These are phyloP conservation scores for Cadophora sp. DNA, from an alignment of 2,329 filamentous ascomycete genomes.

Conservation along the genomic window DNA sequence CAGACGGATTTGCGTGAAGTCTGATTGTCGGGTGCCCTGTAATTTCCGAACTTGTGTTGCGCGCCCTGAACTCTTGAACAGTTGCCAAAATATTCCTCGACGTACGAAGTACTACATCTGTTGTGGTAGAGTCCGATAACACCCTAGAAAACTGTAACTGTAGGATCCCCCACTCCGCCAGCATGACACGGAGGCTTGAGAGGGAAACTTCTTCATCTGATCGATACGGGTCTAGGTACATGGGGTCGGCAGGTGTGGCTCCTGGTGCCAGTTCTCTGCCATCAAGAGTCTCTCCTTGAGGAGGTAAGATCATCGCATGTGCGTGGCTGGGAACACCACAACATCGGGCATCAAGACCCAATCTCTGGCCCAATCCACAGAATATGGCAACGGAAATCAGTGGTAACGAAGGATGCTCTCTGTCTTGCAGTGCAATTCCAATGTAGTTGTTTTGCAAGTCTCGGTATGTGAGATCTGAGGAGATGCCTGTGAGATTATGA, in stretches of 20 bases:
- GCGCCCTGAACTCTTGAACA: conserved; percentile 58
- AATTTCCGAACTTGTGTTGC: conserved; percentile 31
- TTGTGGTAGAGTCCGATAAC: conserved; percentile 67
- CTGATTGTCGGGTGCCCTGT: conserved; percentile 48
- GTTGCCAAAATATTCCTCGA: conserved; percentile 83
- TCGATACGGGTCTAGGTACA: conserved; percentile 87
- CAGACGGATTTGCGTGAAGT: conserved; percentile 43
- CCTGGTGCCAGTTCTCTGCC: conserved; percentile 49
- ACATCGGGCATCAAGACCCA: conserved; percentile 79
- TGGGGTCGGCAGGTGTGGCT: conserved; percentile 56
- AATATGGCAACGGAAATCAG: conserved; percentile 88
- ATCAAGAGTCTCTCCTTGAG: conserved; percentile 65
- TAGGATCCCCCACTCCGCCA: conserved; percentile 56
- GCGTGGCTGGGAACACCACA: conserved; percentile 87
- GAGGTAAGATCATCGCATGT: conserved; percentile 76
- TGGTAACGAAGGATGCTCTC: conserved; percentile 80
- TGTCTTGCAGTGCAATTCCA: conserved; percentile 76
- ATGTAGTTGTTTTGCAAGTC: conserved; percentile 88
- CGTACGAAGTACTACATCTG: conserved; percentile 75
- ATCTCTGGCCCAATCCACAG: conserved; percentile 75
- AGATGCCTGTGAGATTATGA: conserved; percentile 73
- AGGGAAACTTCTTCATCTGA: conserved; percentile 70
- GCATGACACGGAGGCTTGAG: conserved; percentile 62
- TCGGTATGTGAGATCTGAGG: conserved; percentile 72
- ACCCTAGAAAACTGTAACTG: conserved; percentile 57